These are phyloP conservation scores for Alternaria incomplexa DNA, from an alignment of 2,329 filamentous ascomycete species.

Conservation along the genomic window DNA sequence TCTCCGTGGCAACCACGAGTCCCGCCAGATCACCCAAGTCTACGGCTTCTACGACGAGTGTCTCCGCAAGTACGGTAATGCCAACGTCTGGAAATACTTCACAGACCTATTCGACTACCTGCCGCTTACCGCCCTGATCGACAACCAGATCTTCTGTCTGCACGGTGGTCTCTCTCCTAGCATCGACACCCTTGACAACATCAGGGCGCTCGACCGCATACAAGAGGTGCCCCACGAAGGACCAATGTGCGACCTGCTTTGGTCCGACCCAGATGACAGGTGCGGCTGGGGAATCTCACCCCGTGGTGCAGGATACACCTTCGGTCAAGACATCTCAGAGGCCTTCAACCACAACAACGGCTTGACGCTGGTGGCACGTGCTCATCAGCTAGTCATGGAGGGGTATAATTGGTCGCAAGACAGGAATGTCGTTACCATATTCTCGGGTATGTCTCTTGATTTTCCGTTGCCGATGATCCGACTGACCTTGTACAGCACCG, in stretches of 20 bases:
- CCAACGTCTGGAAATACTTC: conserved; percentile 79
- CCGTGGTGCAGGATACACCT: conserved; percentile 92
- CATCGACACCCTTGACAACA: conserved; percentile 76
- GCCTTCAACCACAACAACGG: conserved; percentile 99
- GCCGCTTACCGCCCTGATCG: conserved; percentile 74
- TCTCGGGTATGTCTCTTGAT: conserved; percentile 65
- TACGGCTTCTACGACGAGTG: conserved; percentile 83
- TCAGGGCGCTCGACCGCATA: conserved; percentile 56
- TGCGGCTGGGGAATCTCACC: conserved; percentile 97
- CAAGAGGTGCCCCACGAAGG: conserved; percentile 80
- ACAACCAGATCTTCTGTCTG: conserved; percentile 75
- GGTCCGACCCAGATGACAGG: conserved; percentile 92
- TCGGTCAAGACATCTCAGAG: conserved; percentile 96
- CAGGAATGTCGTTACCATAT: conserved; percentile 97
- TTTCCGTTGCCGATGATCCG: not conserved
- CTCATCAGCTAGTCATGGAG: conserved; percentile 99
- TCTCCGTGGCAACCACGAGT: conserved; percentile 88
- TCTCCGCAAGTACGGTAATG: conserved; percentile 77
- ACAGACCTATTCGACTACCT: conserved; percentile 81
- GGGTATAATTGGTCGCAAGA: conserved; percentile 99
- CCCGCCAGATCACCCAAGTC: conserved; percentile 77
- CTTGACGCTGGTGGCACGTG: conserved; percentile 90
- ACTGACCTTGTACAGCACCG: conserved; percentile 53
- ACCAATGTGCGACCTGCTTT: conserved; percentile 77
- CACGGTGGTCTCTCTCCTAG: conserved; percentile 75